Percentiles rank a stretch among this genome's conserved stretches.
phyloP scores from a whole-genome alignment of 2,329 filamentous ascomycete species.

The Mycosphaerelloides madeirae region DNA sequence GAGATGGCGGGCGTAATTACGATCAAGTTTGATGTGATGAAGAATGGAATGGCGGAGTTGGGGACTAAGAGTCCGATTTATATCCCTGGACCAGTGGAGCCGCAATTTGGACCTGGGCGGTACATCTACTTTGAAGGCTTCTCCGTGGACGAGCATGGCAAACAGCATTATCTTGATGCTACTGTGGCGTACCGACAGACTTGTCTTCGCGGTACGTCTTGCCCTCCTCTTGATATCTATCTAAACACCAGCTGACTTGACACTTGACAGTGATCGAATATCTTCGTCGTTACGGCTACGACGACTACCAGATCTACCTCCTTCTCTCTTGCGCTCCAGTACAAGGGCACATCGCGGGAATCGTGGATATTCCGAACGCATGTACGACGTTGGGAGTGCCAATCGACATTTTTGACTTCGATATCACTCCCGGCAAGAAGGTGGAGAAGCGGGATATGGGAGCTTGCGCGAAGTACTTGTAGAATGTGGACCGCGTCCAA shows the following conservation, averaged over 20 bases:
- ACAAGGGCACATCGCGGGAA: slow-evolving; percentile 81
- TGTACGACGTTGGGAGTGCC: slow-evolving; percentile 85
- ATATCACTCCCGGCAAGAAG: slow-evolving; percentile 66
- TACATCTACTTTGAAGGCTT: slow-evolving; percentile 88
- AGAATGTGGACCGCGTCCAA: too few relatives aligned
- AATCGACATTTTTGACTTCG: slow-evolving; percentile 93
- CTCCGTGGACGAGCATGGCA: slow-evolving; percentile 79
- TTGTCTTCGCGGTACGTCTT: slow-evolving; percentile 45
- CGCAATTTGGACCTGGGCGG: slow-evolving; percentile 76
- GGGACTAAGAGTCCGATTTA: slow-evolving; percentile 81
- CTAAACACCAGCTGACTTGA: background rate
- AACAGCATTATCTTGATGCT: slow-evolving; percentile 84
- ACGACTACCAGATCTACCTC: slow-evolving; percentile 77
- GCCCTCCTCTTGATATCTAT: background rate
- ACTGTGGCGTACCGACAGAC: slow-evolving; percentile 84
- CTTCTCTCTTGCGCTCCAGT: slow-evolving; percentile 80
- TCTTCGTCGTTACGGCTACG: slow-evolving; percentile 56
- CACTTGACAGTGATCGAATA: slow-evolving; percentile 67
- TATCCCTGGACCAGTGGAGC: slow-evolving; percentile 79
- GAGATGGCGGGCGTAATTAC: slow-evolving; percentile 93
- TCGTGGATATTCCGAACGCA: slow-evolving; percentile 70
- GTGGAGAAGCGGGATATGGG: slow-evolving; percentile 64
- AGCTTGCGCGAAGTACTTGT: slow-evolving; percentile 56
- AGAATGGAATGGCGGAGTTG: slow-evolving; percentile 68
- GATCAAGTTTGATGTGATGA: slow-evolving; percentile 83